Conservation (phyloP, 176 grass and related monocot species). For the Eleusine coracana region DNA sequence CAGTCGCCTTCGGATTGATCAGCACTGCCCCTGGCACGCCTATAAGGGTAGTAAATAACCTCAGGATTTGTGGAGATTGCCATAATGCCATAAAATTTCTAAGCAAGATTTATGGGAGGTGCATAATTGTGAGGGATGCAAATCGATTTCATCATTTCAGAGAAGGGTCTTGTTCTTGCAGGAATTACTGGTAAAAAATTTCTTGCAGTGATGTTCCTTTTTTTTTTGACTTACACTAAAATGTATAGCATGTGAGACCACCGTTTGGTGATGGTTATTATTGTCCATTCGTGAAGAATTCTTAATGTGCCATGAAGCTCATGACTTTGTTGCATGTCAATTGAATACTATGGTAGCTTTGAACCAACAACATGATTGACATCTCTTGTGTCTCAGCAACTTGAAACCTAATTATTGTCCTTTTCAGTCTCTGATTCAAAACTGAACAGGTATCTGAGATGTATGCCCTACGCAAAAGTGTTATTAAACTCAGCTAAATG, state of each 20-base stretch:
- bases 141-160: slow-evolving; percentile 73
- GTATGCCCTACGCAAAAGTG: slow-evolving; percentile 60
- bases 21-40: slow-evolving; percentile 45
- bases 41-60: slow-evolving; percentile 71
- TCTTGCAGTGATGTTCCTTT: slow-evolving; percentile 8
- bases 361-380: slow-evolving; percentile 56
- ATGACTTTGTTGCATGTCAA: slow-evolving; percentile 51
- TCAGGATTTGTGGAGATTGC: slow-evolving; percentile 68
- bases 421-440: slow-evolving; percentile 52
- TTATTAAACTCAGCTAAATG: slow-evolving; percentile 47
- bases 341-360: slow-evolving; percentile 53
- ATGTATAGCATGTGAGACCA: slow-evolving; percentile 39
- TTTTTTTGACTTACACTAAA: slow-evolving; percentile 23
- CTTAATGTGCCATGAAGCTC: slow-evolving; percentile 21
- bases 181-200: slow-evolving; percentile 67
- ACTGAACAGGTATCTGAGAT: slow-evolving; percentile 56
- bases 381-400: slow-evolving; percentile 56
- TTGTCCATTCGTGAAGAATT: slow-evolving; percentile 33
- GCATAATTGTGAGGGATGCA: slow-evolving; percentile 64
- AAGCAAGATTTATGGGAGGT: slow-evolving; percentile 67
- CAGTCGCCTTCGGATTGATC: slow-evolving; percentile 70
- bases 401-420: slow-evolving; percentile 66
- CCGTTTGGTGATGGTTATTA: slow-evolving; percentile 13
- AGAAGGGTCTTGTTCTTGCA: slow-evolving; percentile 65
- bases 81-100: slow-evolving; percentile 71